phyloP scores from a whole-genome alignment of 2,329 filamentous ascomycete species.

The Zarea fungicola region DNA sequence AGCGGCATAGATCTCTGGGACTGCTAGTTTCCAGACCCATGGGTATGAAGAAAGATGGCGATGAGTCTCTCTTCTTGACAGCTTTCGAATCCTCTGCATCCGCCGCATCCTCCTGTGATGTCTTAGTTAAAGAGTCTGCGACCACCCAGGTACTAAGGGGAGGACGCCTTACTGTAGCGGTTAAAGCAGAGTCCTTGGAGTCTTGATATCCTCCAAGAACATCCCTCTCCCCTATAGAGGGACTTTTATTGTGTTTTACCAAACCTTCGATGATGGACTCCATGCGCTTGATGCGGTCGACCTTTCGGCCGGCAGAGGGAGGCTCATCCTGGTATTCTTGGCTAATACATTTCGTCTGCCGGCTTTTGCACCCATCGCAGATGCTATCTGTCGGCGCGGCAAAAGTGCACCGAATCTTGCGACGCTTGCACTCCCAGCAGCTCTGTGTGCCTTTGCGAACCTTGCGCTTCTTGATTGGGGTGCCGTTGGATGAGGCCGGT shows the following conservation, averaged over 20 bases:
- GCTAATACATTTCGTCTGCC: slow-evolving; percentile 1
- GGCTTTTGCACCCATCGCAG: slow-evolving; percentile 39
- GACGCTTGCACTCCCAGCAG: slow-evolving; percentile 56
- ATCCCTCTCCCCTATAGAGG: not conserved
- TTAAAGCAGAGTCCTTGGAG: not conserved
- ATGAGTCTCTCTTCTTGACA: not conserved
- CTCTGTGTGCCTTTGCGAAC: slow-evolving; percentile 53
- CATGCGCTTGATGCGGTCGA: not conserved
- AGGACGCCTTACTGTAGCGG: not conserved
- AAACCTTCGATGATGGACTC: not conserved
- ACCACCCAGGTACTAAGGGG: not conserved
- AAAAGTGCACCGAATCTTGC: slow-evolving; percentile 50
- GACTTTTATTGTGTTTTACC: not conserved
- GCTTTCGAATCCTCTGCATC: not conserved
- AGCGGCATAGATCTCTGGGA: slow-evolving; percentile 20
- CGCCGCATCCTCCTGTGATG: too few relatives aligned
- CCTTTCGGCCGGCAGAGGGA: not conserved
- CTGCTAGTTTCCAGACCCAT: not conserved
- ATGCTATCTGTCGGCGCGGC: slow-evolving; percentile 31
- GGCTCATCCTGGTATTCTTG: slow-evolving; percentile 8
- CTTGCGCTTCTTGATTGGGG: slow-evolving; percentile 27
- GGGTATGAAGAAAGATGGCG: not conserved
- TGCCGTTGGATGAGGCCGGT: not conserved
- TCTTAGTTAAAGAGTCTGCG: too few relatives aligned
- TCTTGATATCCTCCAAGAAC: not conserved